Evolutionary conservation across 371 early-diverging fungal genomes (phyloP).

Genomic region (Rhizopus stolonifer): DNA sequence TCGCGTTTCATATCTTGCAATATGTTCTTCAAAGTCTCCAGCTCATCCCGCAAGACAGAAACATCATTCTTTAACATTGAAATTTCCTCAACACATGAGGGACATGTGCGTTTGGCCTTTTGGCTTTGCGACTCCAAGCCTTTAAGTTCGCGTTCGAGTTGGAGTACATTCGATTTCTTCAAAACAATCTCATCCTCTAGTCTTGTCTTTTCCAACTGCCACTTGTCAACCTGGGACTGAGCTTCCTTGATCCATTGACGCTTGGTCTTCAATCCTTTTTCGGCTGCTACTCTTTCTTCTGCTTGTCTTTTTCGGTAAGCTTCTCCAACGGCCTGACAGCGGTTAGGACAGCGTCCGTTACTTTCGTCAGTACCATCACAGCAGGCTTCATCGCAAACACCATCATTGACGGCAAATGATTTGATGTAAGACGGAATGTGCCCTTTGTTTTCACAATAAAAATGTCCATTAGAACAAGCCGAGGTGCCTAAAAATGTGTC

Average conservation of each 20-base stretch:
- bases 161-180: constrained; percentile 27
- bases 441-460: constrained; percentile 83
- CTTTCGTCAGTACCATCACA: constrained; percentile 95
- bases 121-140: constrained; percentile 5
- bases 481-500: constrained; percentile 80
- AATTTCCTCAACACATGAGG: constrained; percentile 22
- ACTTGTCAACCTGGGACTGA: constrained; percentile 34
- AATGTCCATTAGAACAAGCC: constrained; percentile 79
- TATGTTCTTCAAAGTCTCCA: constrained; percentile 41
- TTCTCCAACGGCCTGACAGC: constrained; percentile 64
- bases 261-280: constrained; percentile 32
- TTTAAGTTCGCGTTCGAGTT: constrained; percentile 24
- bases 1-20: constrained; percentile 63
- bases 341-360: constrained; percentile 68
- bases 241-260: constrained; percentile 32
- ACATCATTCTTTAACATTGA: constrained; percentile 36
- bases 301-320: constrained; percentile 41
- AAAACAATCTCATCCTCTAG: constrained; percentile 34
- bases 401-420: constrained; percentile 86
- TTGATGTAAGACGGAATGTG: constrained; percentile 70
- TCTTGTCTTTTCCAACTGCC: constrained; percentile 33
- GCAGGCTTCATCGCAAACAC: constrained; percentile 91
- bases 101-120: constrained; percentile 14
- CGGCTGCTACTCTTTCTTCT: constrained; percentile 28
- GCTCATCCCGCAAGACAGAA: constrained; percentile 30